Percentiles rank a stretch among this genome's conserved stretches.
Evolutionary conservation across 2,329 filamentous ascomycete species (phyloP).

Genomic region (Seiridium unicorne): DNA sequence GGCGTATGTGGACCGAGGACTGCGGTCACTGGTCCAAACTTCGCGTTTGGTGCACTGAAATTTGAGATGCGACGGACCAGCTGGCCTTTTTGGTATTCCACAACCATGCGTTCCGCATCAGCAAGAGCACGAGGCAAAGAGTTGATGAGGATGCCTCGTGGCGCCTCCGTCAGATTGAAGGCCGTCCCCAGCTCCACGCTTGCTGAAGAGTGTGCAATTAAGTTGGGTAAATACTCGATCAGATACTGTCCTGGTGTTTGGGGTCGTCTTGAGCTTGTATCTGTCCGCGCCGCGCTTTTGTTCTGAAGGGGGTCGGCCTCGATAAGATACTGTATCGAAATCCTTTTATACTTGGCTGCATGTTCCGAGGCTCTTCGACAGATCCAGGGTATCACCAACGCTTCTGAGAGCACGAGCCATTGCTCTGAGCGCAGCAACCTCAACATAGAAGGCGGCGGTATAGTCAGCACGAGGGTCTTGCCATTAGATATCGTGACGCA

Average conservation of each 20-base stretch:
- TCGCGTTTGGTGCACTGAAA: constrained; percentile 42
- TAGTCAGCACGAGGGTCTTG: constrained; percentile 37
- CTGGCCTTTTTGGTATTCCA: constrained; percentile 47
- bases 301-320: neutral
- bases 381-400: constrained; percentile 44
- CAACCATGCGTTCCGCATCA: constrained; percentile 27
- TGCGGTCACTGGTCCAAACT: constrained; percentile 45
- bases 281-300: neutral
- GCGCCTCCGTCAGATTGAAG: constrained; percentile 42
- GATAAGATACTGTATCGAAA: constrained; percentile 2
- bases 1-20: constrained; percentile 27
- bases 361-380: constrained; percentile 17
- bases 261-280: neutral
- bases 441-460: constrained; percentile 40
- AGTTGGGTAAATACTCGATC: constrained; percentile 34
- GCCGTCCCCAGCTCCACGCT: constrained; percentile 28
- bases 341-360: constrained; percentile 5
- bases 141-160: constrained; percentile 36
- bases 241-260: constrained; percentile 14
- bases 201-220: constrained; percentile 36
- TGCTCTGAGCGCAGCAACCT: constrained; percentile 47
- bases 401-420: constrained; percentile 42
- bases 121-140: constrained; percentile 31
- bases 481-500: constrained; percentile 40
- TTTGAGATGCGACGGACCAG: constrained; percentile 43